Evolutionary conservation across 108 stramenopile genomes (phyloP).

Genomic region (Nitzschia sp.): DNA sequence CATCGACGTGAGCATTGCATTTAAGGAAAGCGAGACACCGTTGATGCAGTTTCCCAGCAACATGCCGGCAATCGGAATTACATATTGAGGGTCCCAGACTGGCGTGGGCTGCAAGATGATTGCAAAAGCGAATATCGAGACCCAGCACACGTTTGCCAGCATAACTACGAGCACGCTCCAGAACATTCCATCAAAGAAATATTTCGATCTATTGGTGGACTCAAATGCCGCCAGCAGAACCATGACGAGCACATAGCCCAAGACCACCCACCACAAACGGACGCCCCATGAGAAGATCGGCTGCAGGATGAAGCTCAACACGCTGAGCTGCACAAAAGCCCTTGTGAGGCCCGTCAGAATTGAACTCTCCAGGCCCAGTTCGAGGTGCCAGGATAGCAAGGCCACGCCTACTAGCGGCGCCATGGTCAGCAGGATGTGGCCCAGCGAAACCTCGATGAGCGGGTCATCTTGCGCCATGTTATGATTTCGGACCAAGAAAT

Average conservation of each 20-base stretch:
- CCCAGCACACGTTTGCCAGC: slow-evolving; percentile 44
- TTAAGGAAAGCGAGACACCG: slow-evolving; percentile 66
- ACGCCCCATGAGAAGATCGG: slow-evolving; percentile 71
- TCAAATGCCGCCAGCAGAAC: slow-evolving; percentile 74
- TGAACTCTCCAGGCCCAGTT: slow-evolving; percentile 42
- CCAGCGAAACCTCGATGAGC: slow-evolving; percentile 38
- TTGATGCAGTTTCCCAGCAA: slow-evolving; percentile 86
- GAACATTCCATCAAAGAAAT: slow-evolving; percentile 63
- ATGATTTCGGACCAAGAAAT: not conserved
- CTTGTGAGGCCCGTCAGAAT: slow-evolving; percentile 42
- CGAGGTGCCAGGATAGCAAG: slow-evolving; percentile 22
- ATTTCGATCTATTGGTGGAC: slow-evolving; percentile 65
- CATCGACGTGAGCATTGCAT: slow-evolving; percentile 53
- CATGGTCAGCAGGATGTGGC: slow-evolving; percentile 25
- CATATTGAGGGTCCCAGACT: slow-evolving; percentile 72
- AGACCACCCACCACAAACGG: slow-evolving; percentile 38
- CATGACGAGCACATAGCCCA: slow-evolving; percentile 64
- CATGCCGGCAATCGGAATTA: slow-evolving; percentile 91
- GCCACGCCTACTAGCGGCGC: slow-evolving; percentile 31
- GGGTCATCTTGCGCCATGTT: not conserved
- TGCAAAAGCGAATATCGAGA: slow-evolving; percentile 71
- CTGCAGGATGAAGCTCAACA: slow-evolving; percentile 73
- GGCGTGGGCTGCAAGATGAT: slow-evolving; percentile 65
- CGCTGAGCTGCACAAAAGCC: slow-evolving; percentile 70
- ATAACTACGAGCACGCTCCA: slow-evolving; percentile 45